phyloP scores from a whole-genome alignment of 208 protist genomes.

The Leishmania aethiopica region DNA sequence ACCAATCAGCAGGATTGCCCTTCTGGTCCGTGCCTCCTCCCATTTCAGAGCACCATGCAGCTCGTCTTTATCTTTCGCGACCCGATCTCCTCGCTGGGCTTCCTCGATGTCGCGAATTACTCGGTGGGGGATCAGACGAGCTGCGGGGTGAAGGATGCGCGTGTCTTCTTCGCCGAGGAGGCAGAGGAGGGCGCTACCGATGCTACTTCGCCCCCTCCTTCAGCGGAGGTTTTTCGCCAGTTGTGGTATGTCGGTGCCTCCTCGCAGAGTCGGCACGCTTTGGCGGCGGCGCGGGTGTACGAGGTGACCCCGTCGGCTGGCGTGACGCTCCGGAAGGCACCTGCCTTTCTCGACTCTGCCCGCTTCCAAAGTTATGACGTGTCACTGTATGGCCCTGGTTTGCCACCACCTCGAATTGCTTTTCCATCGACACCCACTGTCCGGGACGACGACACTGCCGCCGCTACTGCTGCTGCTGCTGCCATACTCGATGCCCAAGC shows the following conservation, averaged over 20 bases:
- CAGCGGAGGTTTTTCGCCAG: conserved; percentile 27
- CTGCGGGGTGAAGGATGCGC: conserved; percentile 69
- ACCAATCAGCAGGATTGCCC: not conserved
- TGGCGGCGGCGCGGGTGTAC: conserved; percentile 33
- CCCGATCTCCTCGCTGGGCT: conserved; percentile 50
- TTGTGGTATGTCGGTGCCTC: conserved; percentile 38
- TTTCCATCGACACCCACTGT: not conserved
- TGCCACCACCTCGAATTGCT: not conserved
- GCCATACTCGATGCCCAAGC: not conserved
- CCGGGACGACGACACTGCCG: not conserved
- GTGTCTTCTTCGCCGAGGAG: conserved; percentile 49
- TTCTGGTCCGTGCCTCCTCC: conserved; percentile 28
- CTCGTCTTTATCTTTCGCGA: conserved; percentile 56
- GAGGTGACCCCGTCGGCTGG: conserved; percentile 64
- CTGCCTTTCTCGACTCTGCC: conserved; percentile 42
- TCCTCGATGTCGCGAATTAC: conserved; percentile 79
- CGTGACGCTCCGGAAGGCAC: conserved; percentile 69
- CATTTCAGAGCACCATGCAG: conserved; percentile 57
- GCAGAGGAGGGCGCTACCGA: not conserved
- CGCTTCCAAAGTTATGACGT: conserved; percentile 79
- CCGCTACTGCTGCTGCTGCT: not conserved
- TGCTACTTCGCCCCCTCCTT: not conserved
- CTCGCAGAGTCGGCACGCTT: conserved; percentile 14
- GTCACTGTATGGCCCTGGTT: conserved; percentile 25
- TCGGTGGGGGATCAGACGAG: conserved; percentile 60